Conservation (phyloP, 192 early-diverging fungal genomes). For the Podila horticola region DNA sequence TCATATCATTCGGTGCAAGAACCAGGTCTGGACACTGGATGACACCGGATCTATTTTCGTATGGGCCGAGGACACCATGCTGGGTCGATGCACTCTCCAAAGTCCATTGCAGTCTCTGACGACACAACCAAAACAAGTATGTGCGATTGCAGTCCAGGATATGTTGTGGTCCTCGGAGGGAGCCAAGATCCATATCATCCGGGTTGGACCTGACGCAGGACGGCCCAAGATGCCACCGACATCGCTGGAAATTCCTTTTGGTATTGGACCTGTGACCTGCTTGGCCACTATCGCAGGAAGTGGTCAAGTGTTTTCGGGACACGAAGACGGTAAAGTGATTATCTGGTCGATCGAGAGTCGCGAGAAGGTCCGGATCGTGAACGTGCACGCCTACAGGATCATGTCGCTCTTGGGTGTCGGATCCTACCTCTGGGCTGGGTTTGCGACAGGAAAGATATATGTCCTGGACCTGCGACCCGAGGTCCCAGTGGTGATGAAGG, state of each 20-base stretch:
- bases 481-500: constrained; percentile 67
- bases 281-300: constrained; percentile 61
- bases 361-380: constrained; percentile 58
- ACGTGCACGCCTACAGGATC: constrained; percentile 73
- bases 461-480: constrained; percentile 72
- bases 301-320: constrained; percentile 70
- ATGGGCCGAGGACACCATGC: constrained; percentile 57
- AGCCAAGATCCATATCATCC: constrained; percentile 65
- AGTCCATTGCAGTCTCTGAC: constrained; percentile 52
- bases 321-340: constrained; percentile 84
- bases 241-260: constrained; percentile 55
- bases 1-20: constrained; percentile 69
- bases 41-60: constrained; percentile 68
- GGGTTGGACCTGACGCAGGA: constrained; percentile 49
- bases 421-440: constrained; percentile 81
- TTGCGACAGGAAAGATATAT: constrained; percentile 79
- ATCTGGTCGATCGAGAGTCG: constrained; percentile 69
- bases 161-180: constrained; percentile 72
- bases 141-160: constrained; percentile 60
- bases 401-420: constrained; percentile 70
- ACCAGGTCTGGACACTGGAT: constrained; percentile 76
- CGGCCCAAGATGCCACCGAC: constrained; percentile 18
- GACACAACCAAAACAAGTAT: constrained; percentile 55
- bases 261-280: constrained; percentile 67
- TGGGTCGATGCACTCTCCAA: constrained; percentile 46